These are phyloP conservation scores for Saccharomycopsis sp. DNA, from an alignment of 805 yeast species.

Conservation along the genomic window DNA sequence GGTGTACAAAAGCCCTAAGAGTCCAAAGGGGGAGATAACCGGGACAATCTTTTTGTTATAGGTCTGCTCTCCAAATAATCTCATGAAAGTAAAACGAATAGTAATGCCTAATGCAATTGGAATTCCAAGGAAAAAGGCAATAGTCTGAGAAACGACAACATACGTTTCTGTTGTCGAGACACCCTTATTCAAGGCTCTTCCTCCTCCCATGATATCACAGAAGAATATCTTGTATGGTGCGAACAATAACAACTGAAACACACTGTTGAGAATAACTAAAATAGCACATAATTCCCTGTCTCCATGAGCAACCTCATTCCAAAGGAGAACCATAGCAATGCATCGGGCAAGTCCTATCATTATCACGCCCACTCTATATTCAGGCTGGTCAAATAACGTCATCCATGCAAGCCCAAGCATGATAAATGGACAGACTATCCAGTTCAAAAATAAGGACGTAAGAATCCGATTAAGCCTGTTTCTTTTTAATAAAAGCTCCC, in stretches of 20 bases:
- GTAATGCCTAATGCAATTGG: conserved; percentile 43
- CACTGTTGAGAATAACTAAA: conserved; percentile 44
- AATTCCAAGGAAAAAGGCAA: conserved; percentile 47
- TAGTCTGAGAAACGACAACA: conserved; percentile 40
- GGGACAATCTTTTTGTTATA: conserved; percentile 35
- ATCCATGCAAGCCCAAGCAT: conserved; percentile 55
- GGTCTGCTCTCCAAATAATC: conserved; percentile 28
- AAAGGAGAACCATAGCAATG: conserved; percentile 55
- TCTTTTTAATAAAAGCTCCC: conserved; percentile 24
- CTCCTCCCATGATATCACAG: conserved; percentile 37
- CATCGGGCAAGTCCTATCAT: conserved; percentile 56
- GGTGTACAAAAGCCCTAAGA: conserved; percentile 46
- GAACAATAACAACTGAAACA: conserved; percentile 44
- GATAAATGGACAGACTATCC: conserved; percentile 50
- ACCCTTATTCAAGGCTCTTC: conserved; percentile 10
- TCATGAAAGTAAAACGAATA: conserved; percentile 31
- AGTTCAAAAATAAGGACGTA: conserved; percentile 42
- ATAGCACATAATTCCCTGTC: conserved; percentile 45
- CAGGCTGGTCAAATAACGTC: conserved; percentile 39
- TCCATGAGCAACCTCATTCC: conserved; percentile 52
- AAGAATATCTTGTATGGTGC: conserved; percentile 47
- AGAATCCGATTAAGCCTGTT: conserved; percentile 28
- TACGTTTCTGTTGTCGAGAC: conserved; percentile 26
- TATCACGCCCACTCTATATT: conserved; percentile 48
- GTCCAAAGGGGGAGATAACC: conserved; percentile 42